phyloP scores from a whole-genome alignment of 176 grass and related monocot species.

The Secale cereale region DNA sequence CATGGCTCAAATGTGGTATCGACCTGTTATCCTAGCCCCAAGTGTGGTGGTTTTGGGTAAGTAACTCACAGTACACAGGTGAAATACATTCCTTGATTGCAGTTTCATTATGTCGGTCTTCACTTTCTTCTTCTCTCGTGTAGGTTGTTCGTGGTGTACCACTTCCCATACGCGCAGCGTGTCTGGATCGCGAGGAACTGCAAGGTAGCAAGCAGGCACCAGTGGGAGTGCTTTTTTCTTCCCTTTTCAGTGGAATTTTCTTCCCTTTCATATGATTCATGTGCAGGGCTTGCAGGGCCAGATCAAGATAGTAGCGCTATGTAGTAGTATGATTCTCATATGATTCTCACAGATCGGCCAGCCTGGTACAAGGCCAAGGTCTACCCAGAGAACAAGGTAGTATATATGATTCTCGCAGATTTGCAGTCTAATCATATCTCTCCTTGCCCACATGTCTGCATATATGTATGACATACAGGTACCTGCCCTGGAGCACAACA shows the following conservation, averaged over 20 bases:
- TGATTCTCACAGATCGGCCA: slow-evolving; percentile 60
- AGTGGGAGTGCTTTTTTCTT: neutral
- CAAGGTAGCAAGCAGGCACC: slow-evolving; percentile 41
- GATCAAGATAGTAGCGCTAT: slow-evolving; percentile 44
- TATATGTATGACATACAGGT: slow-evolving; percentile 33
- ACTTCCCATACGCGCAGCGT: slow-evolving; percentile 70
- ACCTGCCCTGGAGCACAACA: slow-evolving; percentile 77
- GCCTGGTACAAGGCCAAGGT: slow-evolving; percentile 94
- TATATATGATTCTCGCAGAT: too few species aligned
- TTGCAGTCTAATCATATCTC: neutral
- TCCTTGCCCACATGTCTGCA: neutral
- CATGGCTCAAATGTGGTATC: too few species aligned
- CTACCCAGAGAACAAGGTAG: slow-evolving; percentile 74
- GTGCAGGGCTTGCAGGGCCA: slow-evolving; percentile 49
- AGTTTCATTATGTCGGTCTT: too few species aligned
- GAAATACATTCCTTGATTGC: too few species aligned
- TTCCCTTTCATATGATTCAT: neutral
- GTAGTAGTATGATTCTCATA: too few species aligned
- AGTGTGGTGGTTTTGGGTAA: too few species aligned
- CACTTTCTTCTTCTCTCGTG: neutral
- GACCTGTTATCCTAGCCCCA: too few species aligned
- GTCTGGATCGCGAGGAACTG: slow-evolving; percentile 68
- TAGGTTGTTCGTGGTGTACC: slow-evolving; percentile 67
- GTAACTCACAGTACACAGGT: too few species aligned
- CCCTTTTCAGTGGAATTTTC: neutral